Evolutionary conservation across 2,329 filamentous ascomycete species (phyloP), one percentile per base, ranked within the genome.

Genomic region (Acrodontium crateriforme): DNA sequence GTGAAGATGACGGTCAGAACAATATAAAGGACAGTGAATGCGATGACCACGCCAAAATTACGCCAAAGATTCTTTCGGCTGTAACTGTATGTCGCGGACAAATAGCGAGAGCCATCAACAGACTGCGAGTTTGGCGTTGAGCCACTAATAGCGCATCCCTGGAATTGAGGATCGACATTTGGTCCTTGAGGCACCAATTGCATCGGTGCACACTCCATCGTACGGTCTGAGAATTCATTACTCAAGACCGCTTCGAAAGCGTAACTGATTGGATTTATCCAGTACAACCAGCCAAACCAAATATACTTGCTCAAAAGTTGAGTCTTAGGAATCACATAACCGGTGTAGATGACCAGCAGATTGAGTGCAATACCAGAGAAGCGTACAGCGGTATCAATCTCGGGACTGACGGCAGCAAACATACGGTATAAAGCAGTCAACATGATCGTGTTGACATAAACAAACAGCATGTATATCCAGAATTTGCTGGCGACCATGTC

Each of bases 41-140:
- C 80, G 40, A 85, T 72, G 2, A 89, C 55, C 3, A 85, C 74
- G 17, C 77, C 80, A 44, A 80, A 83, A 48, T 87, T 84, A 3
- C 80, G 71, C 62, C 74, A 78, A 1, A 77, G 51, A 42, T 78
- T 62, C 15, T 53, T 55, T 11, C 70, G 57, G 1, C 62, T 62
- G 41, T 74, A 76, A 24, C 64, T 56, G 49, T 68, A 78, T 6
- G 62, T 62, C 1, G 60, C 58, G 7, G 55, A 40, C 2, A 77
- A 46, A 40, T 77, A 79, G 13, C 54, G 53, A 2, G 58, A 47
- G 18, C 74, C 74, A 17, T 60, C 42, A 9, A 78, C 64, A 3
- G 47, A 55, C 1, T 56, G 55, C 12, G 58, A 57, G 17, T 67
- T 67, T 9, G 68, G 49, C 14, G 54, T 44, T 8, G 71, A 64